Conservation (phyloP, 2,329 filamentous ascomycete genomes). For the Aspergillus glaucus region DNA sequence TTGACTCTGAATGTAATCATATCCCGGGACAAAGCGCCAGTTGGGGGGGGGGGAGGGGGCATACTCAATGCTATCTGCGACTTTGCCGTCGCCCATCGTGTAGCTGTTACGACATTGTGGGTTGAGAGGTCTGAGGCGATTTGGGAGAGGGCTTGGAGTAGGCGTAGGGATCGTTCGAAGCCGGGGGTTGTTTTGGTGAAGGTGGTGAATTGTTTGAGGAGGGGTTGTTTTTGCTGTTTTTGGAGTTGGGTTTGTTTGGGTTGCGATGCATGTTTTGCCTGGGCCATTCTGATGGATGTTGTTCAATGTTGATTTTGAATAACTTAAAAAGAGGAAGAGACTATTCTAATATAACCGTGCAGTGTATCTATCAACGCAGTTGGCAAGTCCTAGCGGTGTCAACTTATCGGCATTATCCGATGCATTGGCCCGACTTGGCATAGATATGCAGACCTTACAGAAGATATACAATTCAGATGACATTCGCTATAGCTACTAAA, state of each 20-base stretch:
- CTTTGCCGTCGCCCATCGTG: slow-evolving; percentile 32
- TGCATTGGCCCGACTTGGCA: background rate
- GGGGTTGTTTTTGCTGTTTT: background rate
- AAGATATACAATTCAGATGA: no score
- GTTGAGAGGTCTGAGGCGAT: slow-evolving; percentile 23
- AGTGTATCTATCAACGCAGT: no score
- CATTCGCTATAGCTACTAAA: background rate
- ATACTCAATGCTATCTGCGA: slow-evolving; percentile 40
- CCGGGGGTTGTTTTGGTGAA: slow-evolving; percentile 28
- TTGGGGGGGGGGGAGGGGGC: slow-evolving; percentile 3
- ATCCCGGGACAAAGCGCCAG: no score
- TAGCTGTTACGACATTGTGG: slow-evolving; percentile 19
- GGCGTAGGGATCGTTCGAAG: slow-evolving; percentile 35
- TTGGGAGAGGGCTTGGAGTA: slow-evolving; percentile 33
- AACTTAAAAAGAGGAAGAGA: no score
- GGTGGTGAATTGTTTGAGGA: slow-evolving; percentile 21
- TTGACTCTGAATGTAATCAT: background rate
- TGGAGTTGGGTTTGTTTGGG: background rate
- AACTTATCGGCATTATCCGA: background rate
- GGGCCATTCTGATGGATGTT: background rate
- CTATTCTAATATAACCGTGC: no score
- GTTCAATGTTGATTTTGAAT: no score
- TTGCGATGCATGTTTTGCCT: background rate
- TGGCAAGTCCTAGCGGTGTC: no score
- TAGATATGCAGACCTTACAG: background rate